phyloP scores from a whole-genome alignment of 2,329 filamentous ascomycete species.

The Stemphylium vesicarium region DNA sequence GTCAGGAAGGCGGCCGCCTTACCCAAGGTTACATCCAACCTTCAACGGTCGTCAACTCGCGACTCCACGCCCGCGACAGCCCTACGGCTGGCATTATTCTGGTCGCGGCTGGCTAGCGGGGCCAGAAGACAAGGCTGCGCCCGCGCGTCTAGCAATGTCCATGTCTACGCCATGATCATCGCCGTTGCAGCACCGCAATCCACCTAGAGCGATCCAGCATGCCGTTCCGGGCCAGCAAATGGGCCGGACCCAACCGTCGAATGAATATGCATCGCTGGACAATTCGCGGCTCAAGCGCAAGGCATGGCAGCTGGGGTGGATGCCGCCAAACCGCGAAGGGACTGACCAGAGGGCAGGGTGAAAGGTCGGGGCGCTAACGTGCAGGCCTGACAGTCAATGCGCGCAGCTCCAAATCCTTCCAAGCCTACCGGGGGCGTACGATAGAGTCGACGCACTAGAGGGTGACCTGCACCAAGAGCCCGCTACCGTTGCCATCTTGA shows the following conservation, averaged over 20 bases:
- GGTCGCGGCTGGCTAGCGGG: slow-evolving; percentile 1
- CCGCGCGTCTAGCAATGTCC: slow-evolving; percentile 1
- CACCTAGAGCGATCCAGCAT: slow-evolving; percentile 30
- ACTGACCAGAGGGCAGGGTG: slow-evolving; percentile 26
- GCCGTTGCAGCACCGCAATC: slow-evolving; percentile 16
- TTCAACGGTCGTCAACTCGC: not conserved
- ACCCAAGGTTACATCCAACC: not conserved
- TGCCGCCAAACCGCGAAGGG: slow-evolving; percentile 26
- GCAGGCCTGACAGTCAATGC: slow-evolving; percentile 32
- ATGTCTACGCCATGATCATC: slow-evolving; percentile 20
- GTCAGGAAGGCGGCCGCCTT: slow-evolving; percentile 12
- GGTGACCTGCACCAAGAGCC: slow-evolving; percentile 22
- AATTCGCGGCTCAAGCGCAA: slow-evolving; percentile 43
- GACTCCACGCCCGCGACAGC: not conserved
- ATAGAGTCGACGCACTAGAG: slow-evolving; percentile 45
- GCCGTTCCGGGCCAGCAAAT: slow-evolving; percentile 44
- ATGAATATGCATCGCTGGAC: slow-evolving; percentile 30
- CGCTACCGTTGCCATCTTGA: slow-evolving; percentile 25
- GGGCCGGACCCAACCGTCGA: slow-evolving; percentile 44
- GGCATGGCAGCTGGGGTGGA: slow-evolving; percentile 25
- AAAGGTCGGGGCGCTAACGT: slow-evolving; percentile 36
- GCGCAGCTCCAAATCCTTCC: slow-evolving; percentile 29
- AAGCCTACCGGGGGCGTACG: slow-evolving; percentile 33
- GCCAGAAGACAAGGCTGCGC: slow-evolving; percentile 13
- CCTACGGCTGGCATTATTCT: not conserved